Conservation (phyloP, 345 rosid species). For the Heritiera fomes region DNA sequence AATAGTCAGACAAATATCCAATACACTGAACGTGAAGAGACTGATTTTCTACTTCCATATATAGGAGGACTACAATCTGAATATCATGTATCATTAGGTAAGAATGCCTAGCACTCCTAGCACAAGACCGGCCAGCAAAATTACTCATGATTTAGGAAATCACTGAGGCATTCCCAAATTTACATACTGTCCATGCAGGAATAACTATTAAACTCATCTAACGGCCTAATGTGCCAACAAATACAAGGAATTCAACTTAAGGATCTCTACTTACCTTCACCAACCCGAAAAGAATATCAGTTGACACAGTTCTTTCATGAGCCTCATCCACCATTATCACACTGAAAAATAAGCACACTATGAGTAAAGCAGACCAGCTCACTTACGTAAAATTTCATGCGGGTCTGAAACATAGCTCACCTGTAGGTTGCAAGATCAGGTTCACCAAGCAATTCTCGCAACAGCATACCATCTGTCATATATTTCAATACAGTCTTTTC, state of each 20-base stretch:
- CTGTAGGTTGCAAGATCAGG: slow-evolving; percentile 92
- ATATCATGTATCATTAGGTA: background rate
- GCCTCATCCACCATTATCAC: slow-evolving; percentile 98
- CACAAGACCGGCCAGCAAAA: background rate
- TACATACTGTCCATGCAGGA: background rate
- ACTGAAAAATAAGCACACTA: slow-evolving; percentile 41
- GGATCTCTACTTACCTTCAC: slow-evolving; percentile 66
- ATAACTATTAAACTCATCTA: background rate
- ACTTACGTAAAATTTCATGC: background rate
- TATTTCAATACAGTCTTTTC: slow-evolving; percentile 90
- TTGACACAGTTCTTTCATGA: slow-evolving; percentile 97
- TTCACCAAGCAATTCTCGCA: slow-evolving; percentile 92
- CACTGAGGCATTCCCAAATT: background rate
- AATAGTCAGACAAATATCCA: slow-evolving; percentile 20
- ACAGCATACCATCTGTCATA: slow-evolving; percentile 97
- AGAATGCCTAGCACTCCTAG: background rate
- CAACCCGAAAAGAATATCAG: slow-evolving; percentile 92
- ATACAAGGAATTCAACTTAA: background rate
- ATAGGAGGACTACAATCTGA: background rate
- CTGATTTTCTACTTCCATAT: background rate
- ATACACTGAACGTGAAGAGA: slow-evolving; percentile 9
- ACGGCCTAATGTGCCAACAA: background rate
- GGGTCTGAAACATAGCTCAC: slow-evolving; percentile 34
- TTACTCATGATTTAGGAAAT: background rate
- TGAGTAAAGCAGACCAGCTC: slow-evolving; percentile 17